phyloP scores from a whole-genome alignment of 2,329 filamentous ascomycete genomes.

The Cadophora gregata region DNA sequence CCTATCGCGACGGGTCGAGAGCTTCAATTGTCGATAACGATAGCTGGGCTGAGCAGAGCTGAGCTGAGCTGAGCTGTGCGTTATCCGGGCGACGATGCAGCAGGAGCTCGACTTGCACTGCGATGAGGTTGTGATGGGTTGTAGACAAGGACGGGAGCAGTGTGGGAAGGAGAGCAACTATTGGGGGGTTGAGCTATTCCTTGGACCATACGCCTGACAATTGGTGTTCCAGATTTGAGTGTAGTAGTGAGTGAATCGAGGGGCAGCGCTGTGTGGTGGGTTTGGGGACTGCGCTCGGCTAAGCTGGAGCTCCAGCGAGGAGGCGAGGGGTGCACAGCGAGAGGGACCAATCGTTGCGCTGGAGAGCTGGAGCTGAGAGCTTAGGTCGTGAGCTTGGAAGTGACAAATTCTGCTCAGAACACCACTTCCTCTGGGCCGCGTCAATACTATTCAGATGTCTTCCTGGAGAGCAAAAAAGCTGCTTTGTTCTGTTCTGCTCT shows the following conservation, averaged over 20 bases:
- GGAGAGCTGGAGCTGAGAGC: constrained; percentile 7
- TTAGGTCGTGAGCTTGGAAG: constrained; percentile 4
- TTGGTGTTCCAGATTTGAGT: constrained; percentile 20
- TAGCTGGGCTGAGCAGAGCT: constrained; percentile 20
- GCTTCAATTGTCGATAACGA: constrained; percentile 33
- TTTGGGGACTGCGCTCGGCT: constrained; percentile 11
- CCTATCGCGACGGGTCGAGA: constrained; percentile 28
- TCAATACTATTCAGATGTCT: background rate
- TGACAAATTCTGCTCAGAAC: background rate
- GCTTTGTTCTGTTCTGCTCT: background rate
- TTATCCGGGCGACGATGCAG: constrained; percentile 7
- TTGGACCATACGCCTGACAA: constrained; percentile 15
- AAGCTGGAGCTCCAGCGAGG: constrained; percentile 5
- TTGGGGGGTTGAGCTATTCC: constrained; percentile 20
- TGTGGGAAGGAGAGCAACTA: constrained; percentile 1
- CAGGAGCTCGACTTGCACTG: background rate
- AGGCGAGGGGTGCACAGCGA: background rate
- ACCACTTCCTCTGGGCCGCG: background rate
- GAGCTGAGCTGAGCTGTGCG: constrained; percentile 22
- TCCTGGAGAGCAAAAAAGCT: background rate
- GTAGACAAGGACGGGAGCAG: constrained; percentile 1
- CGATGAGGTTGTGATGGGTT: constrained; percentile 10
- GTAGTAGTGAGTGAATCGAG: constrained; percentile 3
- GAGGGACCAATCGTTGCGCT: background rate
- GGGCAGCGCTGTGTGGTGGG: constrained; percentile 9